Conservation (phyloP, 257 asterid species). For the Penstemon newberryi region DNA sequence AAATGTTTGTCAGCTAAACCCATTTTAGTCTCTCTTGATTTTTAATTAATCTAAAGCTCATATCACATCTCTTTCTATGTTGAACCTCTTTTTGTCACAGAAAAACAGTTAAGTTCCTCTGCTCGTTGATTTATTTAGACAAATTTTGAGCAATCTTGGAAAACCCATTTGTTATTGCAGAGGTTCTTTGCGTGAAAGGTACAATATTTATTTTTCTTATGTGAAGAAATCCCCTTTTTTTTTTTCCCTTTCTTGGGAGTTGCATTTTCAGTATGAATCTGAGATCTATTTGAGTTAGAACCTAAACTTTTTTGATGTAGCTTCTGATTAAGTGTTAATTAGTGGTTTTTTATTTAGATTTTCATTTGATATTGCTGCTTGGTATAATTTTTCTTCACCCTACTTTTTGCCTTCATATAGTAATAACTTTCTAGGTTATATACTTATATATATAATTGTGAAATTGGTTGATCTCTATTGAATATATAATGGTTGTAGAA, state of each 20-base stretch:
- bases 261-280: slow-evolving; percentile 27
- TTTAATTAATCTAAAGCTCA: slow-evolving; percentile 19
- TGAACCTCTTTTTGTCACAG: slow-evolving; percentile 7
- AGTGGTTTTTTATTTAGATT: slow-evolving; percentile 21
- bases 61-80: slow-evolving; percentile 12
- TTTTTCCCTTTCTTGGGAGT: neutral
- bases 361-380: slow-evolving; percentile 32
- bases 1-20: slow-evolving; percentile 25
- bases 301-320: slow-evolving; percentile 10
- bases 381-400: slow-evolving; percentile 37
- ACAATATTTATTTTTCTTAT: slow-evolving; percentile 28
- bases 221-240: neutral
- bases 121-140: slow-evolving; percentile 20
- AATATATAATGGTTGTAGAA: slow-evolving; percentile 25
- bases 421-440: slow-evolving; percentile 23
- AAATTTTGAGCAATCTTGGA: slow-evolving; percentile 34
- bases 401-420: slow-evolving; percentile 26
- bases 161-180: slow-evolving; percentile 34
- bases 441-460: slow-evolving; percentile 13
- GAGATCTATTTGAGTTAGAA: slow-evolving; percentile 47
- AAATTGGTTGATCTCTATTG: slow-evolving; percentile 18
- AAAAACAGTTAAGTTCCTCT: neutral
- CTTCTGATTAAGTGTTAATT: neutral
- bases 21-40: slow-evolving; percentile 11
- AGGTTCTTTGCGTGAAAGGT: slow-evolving; percentile 40